Base-by-base conservation (phyloP, 2,329 filamentous ascomycete genomes). In the Colletotrichum plurivorum region DNA sequence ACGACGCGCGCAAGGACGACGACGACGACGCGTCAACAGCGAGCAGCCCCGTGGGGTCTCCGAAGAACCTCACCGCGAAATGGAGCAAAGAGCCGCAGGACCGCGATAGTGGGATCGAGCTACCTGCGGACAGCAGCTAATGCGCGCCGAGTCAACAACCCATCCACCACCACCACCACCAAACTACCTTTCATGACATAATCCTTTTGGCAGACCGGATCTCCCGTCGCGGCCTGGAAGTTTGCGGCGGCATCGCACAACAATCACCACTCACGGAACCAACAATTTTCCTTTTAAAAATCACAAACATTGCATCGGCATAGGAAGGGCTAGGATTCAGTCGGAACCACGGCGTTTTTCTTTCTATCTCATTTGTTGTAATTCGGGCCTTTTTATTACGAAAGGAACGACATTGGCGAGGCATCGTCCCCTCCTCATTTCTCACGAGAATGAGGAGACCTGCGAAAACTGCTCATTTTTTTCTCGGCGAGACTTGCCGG, bases 71-170 rank as follows among this genome's bases (percentile, higher is more conserved):
- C 12, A 68, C 66, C 18, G 51, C 62, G 16, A 58, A 64, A 16
- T 71, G 69, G 71, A 58, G 61, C 43, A 67, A 70, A n/a, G 64
- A 71, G 46, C 66, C 66, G 5, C 69, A 72, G 53, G 85, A 87
- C 73, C 81, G 85, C 65, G 85, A 88, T 73, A 87, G 85, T 71
- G 85, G 85, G 43, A 84, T 88, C 72, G 85, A 86, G 71, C 75
- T 87, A 61, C 80, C 80, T 22, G 71, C 75, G 1, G 84, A 86
- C 22, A 78, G 78, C 41, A 75, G 75, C 61, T 84, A 74, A 63
- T 36, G 6, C 49, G 13, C 16, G 13, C 55, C 54, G 8, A 20
- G 18, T 10, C 22, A 58, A 18, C 25, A 68, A 31, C 18, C 27
- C 16, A 36, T 10, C 31, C 8, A 36, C 31, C 8, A 36, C 10